These are phyloP conservation scores for Perilla frutescens DNA, from an alignment of 257 asterid genomes.

Conservation along the genomic window DNA sequence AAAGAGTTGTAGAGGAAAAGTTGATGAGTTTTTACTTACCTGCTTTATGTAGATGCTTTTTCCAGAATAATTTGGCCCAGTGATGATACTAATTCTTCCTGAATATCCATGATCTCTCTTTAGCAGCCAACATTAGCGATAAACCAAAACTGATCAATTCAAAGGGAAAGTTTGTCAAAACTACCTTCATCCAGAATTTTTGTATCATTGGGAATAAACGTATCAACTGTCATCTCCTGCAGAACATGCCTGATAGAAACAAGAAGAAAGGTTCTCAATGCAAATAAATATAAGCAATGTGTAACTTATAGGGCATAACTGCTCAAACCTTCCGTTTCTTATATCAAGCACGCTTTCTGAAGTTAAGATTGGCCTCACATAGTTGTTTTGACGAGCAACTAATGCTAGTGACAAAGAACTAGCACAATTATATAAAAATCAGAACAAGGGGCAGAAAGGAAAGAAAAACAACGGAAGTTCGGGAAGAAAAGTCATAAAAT, in stretches of 20 bases:
- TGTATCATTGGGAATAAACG: constrained; percentile 94
- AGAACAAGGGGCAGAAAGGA: constrained; percentile 35
- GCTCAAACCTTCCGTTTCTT: constrained; percentile 87
- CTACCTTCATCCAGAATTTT: constrained; percentile 80
- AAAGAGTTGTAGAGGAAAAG: not conserved
- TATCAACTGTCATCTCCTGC: constrained; percentile 97
- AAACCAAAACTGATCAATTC: constrained; percentile 28
- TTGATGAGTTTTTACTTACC: constrained; percentile 47
- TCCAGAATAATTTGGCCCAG: constrained; percentile 98
- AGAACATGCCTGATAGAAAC: constrained; percentile 76
- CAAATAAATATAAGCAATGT: constrained; percentile 16
- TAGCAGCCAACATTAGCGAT: constrained; percentile 29
- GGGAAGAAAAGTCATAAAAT: constrained; percentile 21
- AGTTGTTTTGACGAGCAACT: constrained; percentile 97
- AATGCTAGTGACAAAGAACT: constrained; percentile 83
- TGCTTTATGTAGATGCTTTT: constrained; percentile 94
- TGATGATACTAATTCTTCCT: constrained; percentile 87
- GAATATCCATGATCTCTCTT: constrained; percentile 39
- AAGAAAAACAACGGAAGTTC: constrained; percentile 29
- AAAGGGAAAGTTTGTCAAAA: constrained; percentile 25
- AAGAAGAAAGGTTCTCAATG: constrained; percentile 28
- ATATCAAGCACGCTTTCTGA: constrained; percentile 79
- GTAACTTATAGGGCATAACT: constrained; percentile 34
- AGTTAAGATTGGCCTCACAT: constrained; percentile 88
- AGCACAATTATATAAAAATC: constrained; percentile 37